Base-by-base conservation (phyloP, 306 rosid genomes). In the Lupinus albus region DNA sequence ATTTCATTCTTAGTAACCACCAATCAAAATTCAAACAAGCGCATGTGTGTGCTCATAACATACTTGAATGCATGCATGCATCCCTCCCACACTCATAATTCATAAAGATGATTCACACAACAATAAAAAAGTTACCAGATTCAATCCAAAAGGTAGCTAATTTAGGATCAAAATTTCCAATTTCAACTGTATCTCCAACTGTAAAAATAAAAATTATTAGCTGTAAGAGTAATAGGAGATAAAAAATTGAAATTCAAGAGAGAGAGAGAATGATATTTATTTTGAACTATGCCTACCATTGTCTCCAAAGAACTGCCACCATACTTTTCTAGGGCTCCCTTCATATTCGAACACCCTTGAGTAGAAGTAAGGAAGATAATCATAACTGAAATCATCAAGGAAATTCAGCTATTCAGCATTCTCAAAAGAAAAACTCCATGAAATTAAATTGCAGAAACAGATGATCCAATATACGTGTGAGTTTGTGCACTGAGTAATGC, bases 231-330 rank as follows among this genome's bases (percentile, higher is more conserved):
- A 68, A 39, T 48, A 18, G 20, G 52, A 38, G 72, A 47, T 8
- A 51, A 45, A 44, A 5, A 17, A 8, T 46, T 13, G 0, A 1
- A 35, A 61, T 5, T 33, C 6, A 35, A 42, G 47, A 48, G 48
- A 35, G 45, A 3, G n/a, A 46, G 49, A 14, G 64, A 49, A 11
- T 60, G 38, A 44, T 48, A 39, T 20, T 18, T 58, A 33, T 18
- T 46, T 56, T 16, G n/a, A 45, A 39, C 30, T 49, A 38, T 62
- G 70, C 74, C 42, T 76, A 93, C 97, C 91, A 50, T 82, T 90
- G 82, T 90, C 97, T 56, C 98, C 97, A 1, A 80, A 90, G 78
- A 90, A 93, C 80, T 93, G 99, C 97, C 97, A 93, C 97, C 94
- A 90, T 53, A 93, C 78, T 86, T 87, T 93, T 78, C 95, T 87